Evolutionary conservation across 352 stramenopile species (phyloP), one percentile per base, ranked within the genome.

Genomic region (Pythium sukuiense): DNA sequence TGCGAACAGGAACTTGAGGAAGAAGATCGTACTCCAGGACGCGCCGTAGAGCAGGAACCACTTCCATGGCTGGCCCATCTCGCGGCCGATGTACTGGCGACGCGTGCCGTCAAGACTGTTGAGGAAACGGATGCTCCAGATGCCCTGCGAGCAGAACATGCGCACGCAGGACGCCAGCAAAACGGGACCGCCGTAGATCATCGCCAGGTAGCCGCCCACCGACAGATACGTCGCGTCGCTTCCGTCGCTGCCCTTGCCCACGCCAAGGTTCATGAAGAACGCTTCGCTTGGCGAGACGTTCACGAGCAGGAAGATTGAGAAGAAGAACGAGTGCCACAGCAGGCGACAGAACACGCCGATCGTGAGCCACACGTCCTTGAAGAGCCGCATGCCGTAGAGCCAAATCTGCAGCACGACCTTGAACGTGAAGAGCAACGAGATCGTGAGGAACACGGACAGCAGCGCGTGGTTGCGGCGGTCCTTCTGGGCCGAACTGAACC

Each of bases 381-480:
- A 95, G 1, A 89, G 64, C 13, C 82, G 65, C 33, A 86, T 52
- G 13, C 82, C 87, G 41, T 81, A 81, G 27, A 95, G 74, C 87
- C 87, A 95, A 27, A 91, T 77, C 55, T 95, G 77, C 32, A 95
- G 70, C 14, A 85, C 72, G 24, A 81, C 84, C 68, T 92, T 93
- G 60, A 92, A 67, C 3, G 74, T 70, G 20, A 86, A 60, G 29
- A 95, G 64, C 1, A 74, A 74, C 1, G 79, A 76, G 46, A 93
- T 56, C 6, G 81, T 87, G 16, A 88, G 54, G 35, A 92, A 88
- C 45, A 95, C 74, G 13, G 83, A 83, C 59, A 90, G 89, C 26
- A 93, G 76, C 2, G 83, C 79, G 52, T 93, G 84, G 16, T 84
- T 77, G 24, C 84, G 81, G 35, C 91, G 67, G 48, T 91, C 78